Evolutionary conservation across 768 basidiomycete genomes (phyloP).

Genomic region (Serpula lacrymans): DNA sequence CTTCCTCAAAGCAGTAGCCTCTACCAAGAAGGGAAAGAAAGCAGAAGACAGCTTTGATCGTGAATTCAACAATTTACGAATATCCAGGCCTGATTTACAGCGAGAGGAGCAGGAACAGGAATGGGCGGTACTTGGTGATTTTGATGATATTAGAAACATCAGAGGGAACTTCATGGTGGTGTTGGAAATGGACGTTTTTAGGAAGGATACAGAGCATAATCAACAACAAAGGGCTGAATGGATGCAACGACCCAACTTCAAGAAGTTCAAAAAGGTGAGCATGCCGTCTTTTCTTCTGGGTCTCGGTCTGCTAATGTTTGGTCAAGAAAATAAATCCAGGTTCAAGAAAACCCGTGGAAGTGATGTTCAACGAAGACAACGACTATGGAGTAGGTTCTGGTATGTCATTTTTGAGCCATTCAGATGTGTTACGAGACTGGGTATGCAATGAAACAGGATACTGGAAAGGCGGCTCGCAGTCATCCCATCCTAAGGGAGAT

Average conservation of each 20-base stretch:
- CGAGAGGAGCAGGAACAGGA: slow-evolving; percentile 45
- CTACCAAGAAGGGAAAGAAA: slow-evolving; percentile 66
- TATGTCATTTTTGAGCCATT: slow-evolving; percentile 24
- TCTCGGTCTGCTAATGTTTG: slow-evolving; percentile 20
- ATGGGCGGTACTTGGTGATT: slow-evolving; percentile 62
- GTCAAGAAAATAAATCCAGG: slow-evolving; percentile 26
- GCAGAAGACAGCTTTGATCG: slow-evolving; percentile 69
- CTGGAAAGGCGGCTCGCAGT: slow-evolving; percentile 46
- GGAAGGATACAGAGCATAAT: slow-evolving; percentile 23
- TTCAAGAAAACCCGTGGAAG: slow-evolving; percentile 41
- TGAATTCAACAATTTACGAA: slow-evolving; percentile 75
- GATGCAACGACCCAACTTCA: slow-evolving; percentile 55
- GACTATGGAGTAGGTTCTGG: slow-evolving; percentile 55
- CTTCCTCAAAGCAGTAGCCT: slow-evolving; percentile 72
- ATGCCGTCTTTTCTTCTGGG: background rate
- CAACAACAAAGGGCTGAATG: slow-evolving; percentile 18
- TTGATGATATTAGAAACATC: slow-evolving; percentile 58
- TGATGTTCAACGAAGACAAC: slow-evolving; percentile 47
- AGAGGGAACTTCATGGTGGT: slow-evolving; percentile 82
- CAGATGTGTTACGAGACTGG: slow-evolving; percentile 3
- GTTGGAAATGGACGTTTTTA: slow-evolving; percentile 58
- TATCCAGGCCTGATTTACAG: slow-evolving; percentile 59
- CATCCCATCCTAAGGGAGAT: slow-evolving; percentile 15
- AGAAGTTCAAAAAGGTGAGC: slow-evolving; percentile 74
- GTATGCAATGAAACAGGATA: slow-evolving; percentile 38